phyloP scores from a whole-genome alignment of 371 early-diverging fungal genomes.

The Rhizopus sp. region DNA sequence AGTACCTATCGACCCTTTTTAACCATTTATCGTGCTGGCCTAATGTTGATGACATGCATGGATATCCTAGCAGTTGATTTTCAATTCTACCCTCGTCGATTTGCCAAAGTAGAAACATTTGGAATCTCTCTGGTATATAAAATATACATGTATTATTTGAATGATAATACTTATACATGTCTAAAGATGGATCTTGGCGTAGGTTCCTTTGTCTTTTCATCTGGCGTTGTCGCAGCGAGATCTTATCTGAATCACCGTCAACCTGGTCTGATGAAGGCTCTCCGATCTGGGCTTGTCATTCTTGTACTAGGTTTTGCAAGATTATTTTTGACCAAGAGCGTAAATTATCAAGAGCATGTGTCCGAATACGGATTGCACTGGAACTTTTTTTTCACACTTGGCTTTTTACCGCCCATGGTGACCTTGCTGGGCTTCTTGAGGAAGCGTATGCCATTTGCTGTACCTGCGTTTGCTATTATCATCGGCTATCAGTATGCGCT shows the following conservation, averaged over 20 bases:
- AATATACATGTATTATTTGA: slow-evolving; percentile 22
- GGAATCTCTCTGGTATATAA: slow-evolving; percentile 77
- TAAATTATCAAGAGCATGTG: slow-evolving; percentile 91
- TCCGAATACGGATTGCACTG: slow-evolving; percentile 97
- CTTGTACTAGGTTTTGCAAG: slow-evolving; percentile 76
- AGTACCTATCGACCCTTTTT: slow-evolving; percentile 46
- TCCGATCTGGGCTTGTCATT: slow-evolving; percentile 61
- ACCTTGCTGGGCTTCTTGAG: slow-evolving; percentile 52
- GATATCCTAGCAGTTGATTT: slow-evolving; percentile 96
- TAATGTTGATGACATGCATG: slow-evolving; percentile 81
- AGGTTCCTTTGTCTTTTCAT: slow-evolving; percentile 82
- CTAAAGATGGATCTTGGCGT: slow-evolving; percentile 88
- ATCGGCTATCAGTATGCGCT: slow-evolving; percentile 64
- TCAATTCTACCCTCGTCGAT: slow-evolving; percentile 86
- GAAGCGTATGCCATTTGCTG: slow-evolving; percentile 40
- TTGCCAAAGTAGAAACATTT: slow-evolving; percentile 92
- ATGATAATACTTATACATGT: not conserved
- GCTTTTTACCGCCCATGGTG: slow-evolving; percentile 79
- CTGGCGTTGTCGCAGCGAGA: slow-evolving; percentile 73
- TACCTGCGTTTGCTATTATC: slow-evolving; percentile 50
- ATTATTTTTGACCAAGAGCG: slow-evolving; percentile 70
- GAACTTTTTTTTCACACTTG: slow-evolving; percentile 98
- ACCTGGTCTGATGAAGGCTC: slow-evolving; percentile 24
- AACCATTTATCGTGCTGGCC: slow-evolving; percentile 73
- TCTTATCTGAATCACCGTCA: slow-evolving; percentile 34